Percentiles rank a stretch among this genome's conserved stretches.
Evolutionary conservation across 2,329 filamentous ascomycete species (phyloP).

Genomic region (Juglanconis sp.): DNA sequence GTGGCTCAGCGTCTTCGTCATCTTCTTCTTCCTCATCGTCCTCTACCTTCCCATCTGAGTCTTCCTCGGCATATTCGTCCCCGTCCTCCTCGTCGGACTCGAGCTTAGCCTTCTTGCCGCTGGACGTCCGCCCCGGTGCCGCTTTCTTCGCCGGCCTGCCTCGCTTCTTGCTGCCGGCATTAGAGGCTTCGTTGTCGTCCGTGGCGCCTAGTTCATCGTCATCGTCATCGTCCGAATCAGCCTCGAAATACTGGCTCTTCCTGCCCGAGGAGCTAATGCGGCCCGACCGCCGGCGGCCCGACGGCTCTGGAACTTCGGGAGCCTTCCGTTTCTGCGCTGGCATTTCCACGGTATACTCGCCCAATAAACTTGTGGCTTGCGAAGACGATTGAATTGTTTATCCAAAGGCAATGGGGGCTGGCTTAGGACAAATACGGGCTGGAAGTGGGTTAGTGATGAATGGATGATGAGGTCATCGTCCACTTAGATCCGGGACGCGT

Average conservation of each 20-base stretch:
- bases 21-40: conserved; percentile 34
- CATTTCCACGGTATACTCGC: not conserved
- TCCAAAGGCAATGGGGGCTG: too few species aligned
- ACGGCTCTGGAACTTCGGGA: conserved; percentile 25
- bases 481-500: not conserved
- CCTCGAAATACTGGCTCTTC: conserved; percentile 53
- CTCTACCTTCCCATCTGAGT: conserved; percentile 22
- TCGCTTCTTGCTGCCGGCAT: conserved; percentile 5
- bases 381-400: too few species aligned
- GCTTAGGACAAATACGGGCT: not conserved
- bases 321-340: conserved; percentile 18
- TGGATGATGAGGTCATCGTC: not conserved
- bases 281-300: conserved; percentile 42
- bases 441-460: not conserved
- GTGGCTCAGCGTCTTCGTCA: conserved; percentile 31
- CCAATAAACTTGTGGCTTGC: too few species aligned
- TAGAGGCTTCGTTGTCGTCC: not conserved
- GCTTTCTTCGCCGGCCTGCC: conserved; percentile 16
- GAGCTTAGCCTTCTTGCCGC: conserved; percentile 19
- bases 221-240: conserved; percentile 26
- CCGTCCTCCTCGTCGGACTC: conserved; percentile 23
- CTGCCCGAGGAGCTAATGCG: conserved; percentile 41
- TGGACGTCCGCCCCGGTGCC: not conserved
- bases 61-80: conserved; percentile 33
- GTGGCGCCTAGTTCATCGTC: conserved; percentile 3